These are phyloP conservation scores for Primulina huaijiensis DNA, from an alignment of 257 asterid species.

Conservation along the genomic window DNA sequence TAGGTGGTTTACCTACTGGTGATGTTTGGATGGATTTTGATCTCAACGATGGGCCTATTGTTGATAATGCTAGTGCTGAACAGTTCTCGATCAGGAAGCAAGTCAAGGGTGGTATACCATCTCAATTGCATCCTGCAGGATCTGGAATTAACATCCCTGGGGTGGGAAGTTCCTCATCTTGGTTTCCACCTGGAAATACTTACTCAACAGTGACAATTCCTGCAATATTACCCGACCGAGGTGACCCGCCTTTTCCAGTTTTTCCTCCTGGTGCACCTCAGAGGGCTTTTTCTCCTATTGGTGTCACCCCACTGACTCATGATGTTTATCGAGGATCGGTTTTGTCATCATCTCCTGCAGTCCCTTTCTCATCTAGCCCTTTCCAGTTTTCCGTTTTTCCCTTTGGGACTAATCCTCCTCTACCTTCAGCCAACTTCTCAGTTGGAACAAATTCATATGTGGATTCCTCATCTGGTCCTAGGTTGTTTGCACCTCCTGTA, in stretches of 20 bases:
- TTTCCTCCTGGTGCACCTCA: slow-evolving; percentile 61
- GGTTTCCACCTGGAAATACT: slow-evolving; percentile 23
- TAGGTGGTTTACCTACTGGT: slow-evolving; percentile 29
- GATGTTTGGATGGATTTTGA: slow-evolving; percentile 49
- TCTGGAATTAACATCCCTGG: slow-evolving; percentile 29
- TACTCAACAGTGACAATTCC: slow-evolving; percentile 32
- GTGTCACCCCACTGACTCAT: slow-evolving; percentile 41
- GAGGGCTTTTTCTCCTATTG: slow-evolving; percentile 59
- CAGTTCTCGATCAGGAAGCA: slow-evolving; percentile 26
- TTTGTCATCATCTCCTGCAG: slow-evolving; percentile 79
- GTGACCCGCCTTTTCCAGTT: slow-evolving; percentile 43
- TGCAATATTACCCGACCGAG: slow-evolving; percentile 59
- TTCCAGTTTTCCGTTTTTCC: slow-evolving; percentile 47
- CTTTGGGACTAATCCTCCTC: slow-evolving; percentile 30
- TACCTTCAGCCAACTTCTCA: slow-evolving; percentile 33
- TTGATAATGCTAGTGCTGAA: slow-evolving; percentile 38
- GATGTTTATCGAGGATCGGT: slow-evolving; percentile 81
- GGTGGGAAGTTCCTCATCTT: slow-evolving; percentile 17
- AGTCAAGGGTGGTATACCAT: slow-evolving; percentile 34
- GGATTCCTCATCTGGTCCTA: slow-evolving; percentile 54
- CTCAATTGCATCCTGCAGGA: slow-evolving; percentile 48
- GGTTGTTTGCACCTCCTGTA: slow-evolving; percentile 38
- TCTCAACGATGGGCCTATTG: slow-evolving; percentile 25
- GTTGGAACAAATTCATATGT: slow-evolving; percentile 48
- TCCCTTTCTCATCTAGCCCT: slow-evolving; percentile 35